These are phyloP conservation scores for Pythium phragmitis DNA, from an alignment of 352 stramenopile species.

Conservation along the genomic window DNA sequence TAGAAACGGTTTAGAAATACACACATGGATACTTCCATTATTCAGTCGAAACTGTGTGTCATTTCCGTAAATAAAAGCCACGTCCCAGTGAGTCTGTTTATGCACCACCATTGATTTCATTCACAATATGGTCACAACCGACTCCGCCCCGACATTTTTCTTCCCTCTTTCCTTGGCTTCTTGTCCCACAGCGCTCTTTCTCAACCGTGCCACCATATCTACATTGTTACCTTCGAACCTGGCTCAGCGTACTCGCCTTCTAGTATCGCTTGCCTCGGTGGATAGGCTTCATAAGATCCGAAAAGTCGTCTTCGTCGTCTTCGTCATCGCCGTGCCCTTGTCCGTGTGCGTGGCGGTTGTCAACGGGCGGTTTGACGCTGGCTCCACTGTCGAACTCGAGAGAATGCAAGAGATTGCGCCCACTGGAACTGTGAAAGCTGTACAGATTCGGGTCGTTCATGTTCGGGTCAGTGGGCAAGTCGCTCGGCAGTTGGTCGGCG, in stretches of 20 bases:
- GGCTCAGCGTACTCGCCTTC: not conserved
- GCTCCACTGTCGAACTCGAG: conserved; percentile 33
- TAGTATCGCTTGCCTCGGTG: conserved; percentile 28
- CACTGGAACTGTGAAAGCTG: conserved; percentile 21
- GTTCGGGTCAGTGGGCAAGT: conserved; percentile 27
- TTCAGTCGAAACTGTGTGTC: not conserved
- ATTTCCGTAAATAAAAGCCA: not conserved
- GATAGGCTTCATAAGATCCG: conserved; percentile 28
- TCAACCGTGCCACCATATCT: too few species aligned
- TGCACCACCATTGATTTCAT: too few species aligned
- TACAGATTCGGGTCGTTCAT: conserved; percentile 24
- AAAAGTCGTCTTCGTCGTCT: conserved; percentile 24
- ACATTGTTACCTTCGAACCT: not conserved
- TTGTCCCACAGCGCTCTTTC: too few species aligned
- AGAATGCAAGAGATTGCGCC: conserved; percentile 28
- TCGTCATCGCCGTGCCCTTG: conserved; percentile 39
- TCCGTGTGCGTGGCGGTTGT: conserved; percentile 5
- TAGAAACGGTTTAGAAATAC: too few species aligned
- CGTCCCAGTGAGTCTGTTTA: too few species aligned
- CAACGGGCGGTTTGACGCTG: not conserved
- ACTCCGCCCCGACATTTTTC: too few species aligned
- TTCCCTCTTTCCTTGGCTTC: too few species aligned
- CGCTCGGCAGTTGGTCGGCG: conserved; percentile 21
- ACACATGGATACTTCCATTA: not conserved
- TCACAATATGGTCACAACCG: too few species aligned